Base-by-base conservation (phyloP, 306 rosid species). In the Corylus americana region DNA sequence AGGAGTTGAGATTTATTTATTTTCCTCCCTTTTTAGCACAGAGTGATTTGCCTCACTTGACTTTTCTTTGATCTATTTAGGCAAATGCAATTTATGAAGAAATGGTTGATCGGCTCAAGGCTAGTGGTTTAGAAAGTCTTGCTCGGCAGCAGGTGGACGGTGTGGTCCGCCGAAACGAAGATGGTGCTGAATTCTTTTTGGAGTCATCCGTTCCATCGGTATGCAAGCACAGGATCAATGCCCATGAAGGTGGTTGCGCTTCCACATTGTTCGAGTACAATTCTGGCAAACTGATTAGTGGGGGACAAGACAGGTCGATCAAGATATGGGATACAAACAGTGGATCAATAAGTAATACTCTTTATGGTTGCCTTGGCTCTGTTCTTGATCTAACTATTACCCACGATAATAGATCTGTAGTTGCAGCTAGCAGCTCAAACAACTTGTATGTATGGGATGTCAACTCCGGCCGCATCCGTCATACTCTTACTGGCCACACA, bases 361-460 rank as follows among this genome's bases (percentile, higher is more conserved):
- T 95, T 39, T 48, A 81, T 39, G 99, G 99, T 47, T 93, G 96
- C 90, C 91, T 95, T 83, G 98, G 99, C 77, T 91, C 99, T 14
- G 97, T 95, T 48, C 90, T 95, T 62, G 99, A 93, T 84, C 96
- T 95, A 76, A 66, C 93, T 48, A 80, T 91, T 73, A 93, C 98
- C 75, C 96, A 93, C 58, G 98, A 95, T 76, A 95, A 93, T 74
- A 90, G 82, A 79, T 91, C 97, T 64, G 84, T 95, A 76, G 90
- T 95, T 80, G 99, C 99, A 17, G 99, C 99, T 6, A 93, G 99
- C 94, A 93, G 99, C 83, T 96, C 99, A 50, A 91, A 96, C 89
- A 96, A 93, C 84, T 86, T 96, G 74, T 91, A 71, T 80, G 96
- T 87, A 9, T 96, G 97, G 99, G 98, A 96, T 79, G 79, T 93